Evolutionary conservation across 2,329 filamentous ascomycete genomes (phyloP).

Genomic region (Exophiala phaeomuriformis): DNA sequence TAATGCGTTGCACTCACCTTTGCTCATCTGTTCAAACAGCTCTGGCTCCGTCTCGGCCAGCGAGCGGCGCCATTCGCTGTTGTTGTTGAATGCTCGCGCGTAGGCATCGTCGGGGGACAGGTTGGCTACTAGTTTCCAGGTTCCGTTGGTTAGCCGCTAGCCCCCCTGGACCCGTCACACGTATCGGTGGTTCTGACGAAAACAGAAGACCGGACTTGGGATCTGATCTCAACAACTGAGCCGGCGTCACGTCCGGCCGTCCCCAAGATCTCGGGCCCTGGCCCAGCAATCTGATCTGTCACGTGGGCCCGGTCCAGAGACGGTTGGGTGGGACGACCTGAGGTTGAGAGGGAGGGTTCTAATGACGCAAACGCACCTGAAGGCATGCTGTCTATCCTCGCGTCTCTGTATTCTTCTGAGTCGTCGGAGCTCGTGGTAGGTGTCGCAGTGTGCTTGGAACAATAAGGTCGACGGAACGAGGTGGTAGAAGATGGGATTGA

Average conservation of each 20-base stretch:
- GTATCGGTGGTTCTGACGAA: not conserved
- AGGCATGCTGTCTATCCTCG: constrained; percentile 9
- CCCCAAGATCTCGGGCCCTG: not conserved
- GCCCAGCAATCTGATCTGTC: not conserved
- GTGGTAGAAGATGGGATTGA: not conserved
- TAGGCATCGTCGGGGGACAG: constrained; percentile 15
- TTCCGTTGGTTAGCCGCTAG: not conserved
- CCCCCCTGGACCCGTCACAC: not conserved
- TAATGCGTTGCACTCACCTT: not conserved
- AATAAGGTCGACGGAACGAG: constrained; percentile 2
- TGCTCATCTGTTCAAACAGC: constrained; percentile 48
- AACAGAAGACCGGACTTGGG: not conserved
- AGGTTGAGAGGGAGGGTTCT: not conserved
- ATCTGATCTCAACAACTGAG: not conserved
- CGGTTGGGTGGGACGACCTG: not conserved
- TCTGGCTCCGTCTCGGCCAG: constrained; percentile 46
- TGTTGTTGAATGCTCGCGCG: constrained; percentile 26
- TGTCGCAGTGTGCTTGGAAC: not conserved
- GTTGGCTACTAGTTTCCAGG: not conserved
- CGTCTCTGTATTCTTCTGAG: constrained; percentile 3
- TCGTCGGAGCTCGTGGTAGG: not conserved
- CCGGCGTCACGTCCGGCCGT: not conserved
- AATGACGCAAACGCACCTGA: constrained; percentile 5
- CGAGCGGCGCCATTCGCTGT: constrained; percentile 25
- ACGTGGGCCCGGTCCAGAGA: not conserved